phyloP scores from a whole-genome alignment of 1,139 yeast genomes.

The Saccharomyces pastorianus region DNA sequence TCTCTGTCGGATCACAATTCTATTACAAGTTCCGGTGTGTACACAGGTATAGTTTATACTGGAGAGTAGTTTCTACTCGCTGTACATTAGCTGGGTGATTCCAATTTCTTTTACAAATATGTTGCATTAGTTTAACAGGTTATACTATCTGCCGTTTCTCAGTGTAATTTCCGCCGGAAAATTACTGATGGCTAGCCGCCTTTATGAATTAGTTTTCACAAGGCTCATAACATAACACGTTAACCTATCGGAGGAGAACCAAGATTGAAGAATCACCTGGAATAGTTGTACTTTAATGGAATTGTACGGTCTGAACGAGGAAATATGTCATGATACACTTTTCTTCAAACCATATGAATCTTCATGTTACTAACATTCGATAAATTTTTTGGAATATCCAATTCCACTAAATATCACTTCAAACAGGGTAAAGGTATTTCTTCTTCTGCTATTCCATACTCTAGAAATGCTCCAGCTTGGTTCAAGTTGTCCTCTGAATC shows the following conservation, averaged over 20 bases:
- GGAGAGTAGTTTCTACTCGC: slow-evolving; percentile 11
- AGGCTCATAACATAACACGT: neutral
- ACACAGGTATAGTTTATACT: slow-evolving; percentile 12
- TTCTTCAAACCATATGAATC: neutral
- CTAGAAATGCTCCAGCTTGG: slow-evolving; percentile 99
- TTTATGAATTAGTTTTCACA: neutral
- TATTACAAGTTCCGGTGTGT: slow-evolving; percentile 29
- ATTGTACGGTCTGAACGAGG: neutral
- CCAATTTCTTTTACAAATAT: slow-evolving; percentile 16
- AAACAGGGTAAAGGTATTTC: slow-evolving; percentile 97
- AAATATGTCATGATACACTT: neutral
- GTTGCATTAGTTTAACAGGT: neutral
- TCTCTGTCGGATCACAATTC: slow-evolving; percentile 25
- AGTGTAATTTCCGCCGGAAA: neutral
- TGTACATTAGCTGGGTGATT: slow-evolving; percentile 31
- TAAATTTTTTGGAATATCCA: neutral
- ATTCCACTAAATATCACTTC: slow-evolving; percentile 33
- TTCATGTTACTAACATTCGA: neutral
- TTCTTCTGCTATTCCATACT: slow-evolving; percentile 98
- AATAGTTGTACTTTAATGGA: neutral
- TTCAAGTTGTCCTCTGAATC: slow-evolving; percentile 94
- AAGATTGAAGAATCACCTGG: neutral
- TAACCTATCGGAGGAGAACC: neutral
- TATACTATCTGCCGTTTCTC: neutral
- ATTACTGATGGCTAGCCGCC: neutral